Evolutionary conservation across 1,284 basidiomycete genomes (phyloP), one percentile per base, ranked within the genome.

Genomic region (Irpex lacteus): DNA sequence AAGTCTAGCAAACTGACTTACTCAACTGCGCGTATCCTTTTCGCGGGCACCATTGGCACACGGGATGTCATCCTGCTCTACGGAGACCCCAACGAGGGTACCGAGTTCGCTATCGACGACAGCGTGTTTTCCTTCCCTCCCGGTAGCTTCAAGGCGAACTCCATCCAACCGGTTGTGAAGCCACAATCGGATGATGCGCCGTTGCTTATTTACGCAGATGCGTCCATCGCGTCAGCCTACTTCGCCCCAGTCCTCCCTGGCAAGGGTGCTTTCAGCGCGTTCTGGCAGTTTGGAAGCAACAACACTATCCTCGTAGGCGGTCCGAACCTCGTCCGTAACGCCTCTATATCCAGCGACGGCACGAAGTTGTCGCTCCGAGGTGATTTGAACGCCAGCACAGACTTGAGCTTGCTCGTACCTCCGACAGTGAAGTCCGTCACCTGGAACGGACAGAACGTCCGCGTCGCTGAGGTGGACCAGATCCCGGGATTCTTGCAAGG

Each of bases 31-130:
- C 80, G 84, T 60, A 77, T 93, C 38, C 74, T 86, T 70, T 92
- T 85, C 69, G 86, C 91, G 0, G 88, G 89, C 7, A 77, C 72
- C 13, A 91, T 93, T 63, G 90, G 85, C 47, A 75, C 71, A 2
- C 81, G 89, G 26, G 89, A 93, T 69, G 79, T 92, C 21, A 76
- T 93, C 4, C 87, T 91, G 76, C 75, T 92, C 11, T 85, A 88
- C 69, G 90, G 90, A 1, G 81, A 86, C 65, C 70, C 80, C 1
- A 71, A 72, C 2, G 85, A 92, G 67, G 79, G 80, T n/a, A 85
- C 89, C 71, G 89, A 92, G 71, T 74, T 79, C 50, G 77, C 85
- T 2, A 73, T 91, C 50, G 65, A 60, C 11, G 63, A 62, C 61
- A 78, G 80, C 2, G 74, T 81, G 5, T 72, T 90, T 50, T 79